Evolutionary conservation across 2,329 filamentous ascomycete genomes (phyloP).

Genomic region (Myriosclerotinia curreyana): DNA sequence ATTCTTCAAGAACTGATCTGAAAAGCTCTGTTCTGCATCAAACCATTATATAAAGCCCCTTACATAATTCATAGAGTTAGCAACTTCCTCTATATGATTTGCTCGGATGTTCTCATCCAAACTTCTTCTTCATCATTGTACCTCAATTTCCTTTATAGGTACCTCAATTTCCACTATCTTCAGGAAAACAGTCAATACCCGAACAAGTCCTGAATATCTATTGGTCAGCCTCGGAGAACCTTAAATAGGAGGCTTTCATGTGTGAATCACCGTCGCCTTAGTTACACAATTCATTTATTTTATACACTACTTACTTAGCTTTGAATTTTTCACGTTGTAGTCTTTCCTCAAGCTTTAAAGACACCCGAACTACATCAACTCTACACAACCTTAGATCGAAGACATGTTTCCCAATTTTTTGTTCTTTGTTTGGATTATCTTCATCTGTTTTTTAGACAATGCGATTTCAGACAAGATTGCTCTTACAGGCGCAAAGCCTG

Average conservation of each 20-base stretch:
- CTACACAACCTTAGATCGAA: neutral
- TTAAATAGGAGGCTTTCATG: neutral
- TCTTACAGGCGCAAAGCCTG: neutral
- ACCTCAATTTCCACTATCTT: neutral
- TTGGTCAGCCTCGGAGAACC: neutral
- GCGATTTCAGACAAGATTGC: neutral
- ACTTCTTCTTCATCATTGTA: neutral
- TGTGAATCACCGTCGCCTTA: neutral
- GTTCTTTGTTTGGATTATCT: neutral
- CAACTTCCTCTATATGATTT: neutral
- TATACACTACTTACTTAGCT: neutral
- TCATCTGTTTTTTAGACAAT: neutral
- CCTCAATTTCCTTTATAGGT: neutral
- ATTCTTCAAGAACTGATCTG: neutral
- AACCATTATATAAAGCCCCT: neutral
- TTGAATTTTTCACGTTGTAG: neutral
- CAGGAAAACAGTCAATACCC: neutral
- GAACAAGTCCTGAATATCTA: neutral
- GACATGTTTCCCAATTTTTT: slow-evolving; percentile 5
- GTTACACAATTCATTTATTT: neutral
- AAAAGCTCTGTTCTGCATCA: neutral
- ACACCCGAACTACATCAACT: neutral
- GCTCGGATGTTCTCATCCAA: neutral
- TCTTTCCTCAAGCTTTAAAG: neutral
- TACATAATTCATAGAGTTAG: neutral